phyloP scores from a whole-genome alignment of 2,329 filamentous ascomycete genomes.

The Stagonosporopsis tanaceti region DNA sequence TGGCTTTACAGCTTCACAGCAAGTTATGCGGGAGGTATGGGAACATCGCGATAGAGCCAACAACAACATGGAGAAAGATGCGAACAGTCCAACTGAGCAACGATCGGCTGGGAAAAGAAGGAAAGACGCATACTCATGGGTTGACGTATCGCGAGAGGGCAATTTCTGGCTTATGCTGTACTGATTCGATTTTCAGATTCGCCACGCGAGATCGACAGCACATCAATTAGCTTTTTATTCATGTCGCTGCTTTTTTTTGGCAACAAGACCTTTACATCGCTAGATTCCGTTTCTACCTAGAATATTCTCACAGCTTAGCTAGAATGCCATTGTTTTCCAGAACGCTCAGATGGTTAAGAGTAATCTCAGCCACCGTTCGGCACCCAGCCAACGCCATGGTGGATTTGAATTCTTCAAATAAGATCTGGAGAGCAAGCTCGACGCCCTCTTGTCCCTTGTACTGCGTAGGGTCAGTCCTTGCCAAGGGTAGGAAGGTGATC shows the following conservation, averaged over 20 bases:
- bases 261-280: not conserved
- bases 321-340: constrained; percentile 19
- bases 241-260: not conserved
- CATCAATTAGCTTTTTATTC: not conserved
- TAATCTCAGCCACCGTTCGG: constrained; percentile 18
- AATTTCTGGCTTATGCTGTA: constrained; percentile 25
- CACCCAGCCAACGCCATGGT: constrained; percentile 41
- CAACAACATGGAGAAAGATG: not conserved
- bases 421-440: constrained; percentile 55
- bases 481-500: not conserved
- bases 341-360: constrained; percentile 21
- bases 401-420: constrained; percentile 40
- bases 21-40: constrained; percentile 26
- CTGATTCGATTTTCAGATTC: not conserved
- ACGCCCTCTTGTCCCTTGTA: constrained; percentile 50
- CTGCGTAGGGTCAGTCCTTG: constrained; percentile 25
- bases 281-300: not conserved
- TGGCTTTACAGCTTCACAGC: constrained; percentile 14
- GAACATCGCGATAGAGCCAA: constrained; percentile 11
- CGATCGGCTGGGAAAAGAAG: not conserved
- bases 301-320: constrained; percentile 12
- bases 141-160: constrained; percentile 18
- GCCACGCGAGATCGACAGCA: not conserved
- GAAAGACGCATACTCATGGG: constrained; percentile 17
- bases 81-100: constrained; percentile 3